phyloP scores from a whole-genome alignment of 257 asterid genomes.

The Coffea canephora region DNA sequence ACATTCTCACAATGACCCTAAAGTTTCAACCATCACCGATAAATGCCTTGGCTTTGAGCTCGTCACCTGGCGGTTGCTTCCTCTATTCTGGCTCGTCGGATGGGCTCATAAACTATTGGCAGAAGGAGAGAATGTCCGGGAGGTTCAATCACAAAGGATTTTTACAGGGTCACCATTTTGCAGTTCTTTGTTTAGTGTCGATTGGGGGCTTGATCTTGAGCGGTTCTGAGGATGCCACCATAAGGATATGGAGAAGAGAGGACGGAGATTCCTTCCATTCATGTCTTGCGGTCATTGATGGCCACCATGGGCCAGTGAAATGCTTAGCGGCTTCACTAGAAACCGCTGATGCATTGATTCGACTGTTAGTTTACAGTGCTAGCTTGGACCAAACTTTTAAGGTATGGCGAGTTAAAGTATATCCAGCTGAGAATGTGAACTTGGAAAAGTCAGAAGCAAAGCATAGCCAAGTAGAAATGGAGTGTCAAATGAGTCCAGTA shows the following conservation, averaged over 20 bases:
- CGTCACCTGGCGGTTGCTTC: conserved; percentile 25
- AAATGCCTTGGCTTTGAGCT: conserved; percentile 49
- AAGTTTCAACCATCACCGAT: conserved; percentile 67
- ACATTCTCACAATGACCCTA: conserved; percentile 60
- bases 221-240: conserved; percentile 77
- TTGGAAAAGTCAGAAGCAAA: conserved; percentile 29
- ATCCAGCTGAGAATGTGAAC: conserved; percentile 34
- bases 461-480: conserved; percentile 24
- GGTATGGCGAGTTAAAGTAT: conserved; percentile 68
- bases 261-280: conserved; percentile 53
- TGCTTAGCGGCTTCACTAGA: conserved; percentile 67
- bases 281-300: conserved; percentile 64
- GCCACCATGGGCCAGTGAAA: conserved; percentile 75
- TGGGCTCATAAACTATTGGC: conserved; percentile 72
- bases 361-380: conserved; percentile 61
- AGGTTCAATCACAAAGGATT: conserved; percentile 65
- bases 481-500: conserved; percentile 54
- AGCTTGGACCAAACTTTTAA: conserved; percentile 69
- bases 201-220: conserved; percentile 51
- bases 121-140: conserved; percentile 58
- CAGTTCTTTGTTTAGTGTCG: conserved; percentile 59
- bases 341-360: conserved; percentile 26
- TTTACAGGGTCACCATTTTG: conserved; percentile 64
- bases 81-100: conserved; percentile 73
- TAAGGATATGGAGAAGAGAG: conserved; percentile 70